phyloP scores from a whole-genome alignment of 2,329 filamentous ascomycete species.

The Talaromyces sp. region DNA sequence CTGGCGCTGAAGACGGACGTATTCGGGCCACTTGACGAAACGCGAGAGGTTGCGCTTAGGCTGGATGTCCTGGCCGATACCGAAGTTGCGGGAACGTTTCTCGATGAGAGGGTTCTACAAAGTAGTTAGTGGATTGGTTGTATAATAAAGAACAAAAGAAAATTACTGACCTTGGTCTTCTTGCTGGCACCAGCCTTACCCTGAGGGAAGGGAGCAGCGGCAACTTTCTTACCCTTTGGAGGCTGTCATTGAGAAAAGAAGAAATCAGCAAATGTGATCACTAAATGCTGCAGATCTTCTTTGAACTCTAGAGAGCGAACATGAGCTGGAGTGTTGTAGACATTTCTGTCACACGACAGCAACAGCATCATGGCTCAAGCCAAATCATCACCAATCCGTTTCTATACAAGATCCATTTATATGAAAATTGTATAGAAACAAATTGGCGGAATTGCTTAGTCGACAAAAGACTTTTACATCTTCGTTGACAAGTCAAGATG shows the following conservation, averaged over 20 bases:
- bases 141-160: conserved; percentile 11
- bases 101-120: conserved; percentile 95
- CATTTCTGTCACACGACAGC: conserved; percentile 6
- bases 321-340: conserved; percentile 18
- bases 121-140: background rate
- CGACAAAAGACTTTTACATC: conserved; percentile 18
- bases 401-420: conserved; percentile 14
- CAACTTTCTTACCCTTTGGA: conserved; percentile 99
- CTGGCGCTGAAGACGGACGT: conserved; percentile 94
- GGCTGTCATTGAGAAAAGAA: conserved; percentile 99
- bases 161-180: conserved; percentile 88
- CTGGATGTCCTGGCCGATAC: conserved; percentile 98
- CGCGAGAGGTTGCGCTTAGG: conserved; percentile 90
- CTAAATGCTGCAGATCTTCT: conserved; percentile 66
- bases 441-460: conserved; percentile 35
- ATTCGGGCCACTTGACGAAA: conserved; percentile 99
- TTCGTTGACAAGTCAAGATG: conserved; percentile 18
- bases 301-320: conserved; percentile 82
- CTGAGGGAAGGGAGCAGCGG: conserved; percentile 92
- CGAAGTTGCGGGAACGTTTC: conserved; percentile 96
- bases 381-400: conserved; percentile 38
- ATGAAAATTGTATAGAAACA: conserved; percentile 14
- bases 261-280: conserved; percentile 74
- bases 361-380: conserved; percentile 53
- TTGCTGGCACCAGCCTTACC: conserved; percentile 79